Evolutionary conservation across 768 basidiomycete genomes (phyloP), one percentile per base, ranked within the genome.

Genomic region (Phlegmacium glaucopus): DNA sequence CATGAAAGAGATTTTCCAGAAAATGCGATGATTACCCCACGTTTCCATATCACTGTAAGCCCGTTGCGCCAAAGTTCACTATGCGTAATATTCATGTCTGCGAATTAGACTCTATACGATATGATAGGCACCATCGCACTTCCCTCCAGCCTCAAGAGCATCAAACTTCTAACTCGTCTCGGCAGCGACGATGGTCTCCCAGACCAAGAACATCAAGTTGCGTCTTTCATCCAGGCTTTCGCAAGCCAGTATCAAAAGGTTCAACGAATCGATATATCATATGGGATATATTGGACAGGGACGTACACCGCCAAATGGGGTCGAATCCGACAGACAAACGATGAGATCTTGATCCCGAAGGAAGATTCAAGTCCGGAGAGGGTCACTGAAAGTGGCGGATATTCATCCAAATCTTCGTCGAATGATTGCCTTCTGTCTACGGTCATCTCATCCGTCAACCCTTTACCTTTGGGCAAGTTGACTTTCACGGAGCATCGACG

Each of bases 231-330:
- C 44, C 61, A 65, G 44, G 45, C 46, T 4, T 50, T 67, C 25
- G 62, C 60, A 0, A 34, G 43, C 4, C 42, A 51, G 8, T 50
- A 62, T 30, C 50, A 60, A 0, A 42, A 35, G n/a, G 32, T 65
- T 10, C 54, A 53, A 29, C 41, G 48, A 17, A 52, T 64, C 22
- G 61, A 63, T 40, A 54, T 66, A 4, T 53, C 53, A 11, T 67
- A 64, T 40, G 64, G 64, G 2, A 61, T 61, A 9, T 64, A 66
- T 40, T 65, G 63, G 66, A 62, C 62, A 6, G 64, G 66, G 15
- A 62, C 56, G 53, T 67, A 57, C 49, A 55, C 50, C 12, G 62
- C 54, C 12, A 53, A 53, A 11, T 67, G 64, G 63, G 59, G 53
- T 12, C 54, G 64, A 13, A 43, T 57, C 22, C 35, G 57, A 29